Evolutionary conservation across 108 stramenopile genomes (phyloP), one percentile per base, ranked within the genome.

Genomic region (Pseudonitzschia pungens): DNA sequence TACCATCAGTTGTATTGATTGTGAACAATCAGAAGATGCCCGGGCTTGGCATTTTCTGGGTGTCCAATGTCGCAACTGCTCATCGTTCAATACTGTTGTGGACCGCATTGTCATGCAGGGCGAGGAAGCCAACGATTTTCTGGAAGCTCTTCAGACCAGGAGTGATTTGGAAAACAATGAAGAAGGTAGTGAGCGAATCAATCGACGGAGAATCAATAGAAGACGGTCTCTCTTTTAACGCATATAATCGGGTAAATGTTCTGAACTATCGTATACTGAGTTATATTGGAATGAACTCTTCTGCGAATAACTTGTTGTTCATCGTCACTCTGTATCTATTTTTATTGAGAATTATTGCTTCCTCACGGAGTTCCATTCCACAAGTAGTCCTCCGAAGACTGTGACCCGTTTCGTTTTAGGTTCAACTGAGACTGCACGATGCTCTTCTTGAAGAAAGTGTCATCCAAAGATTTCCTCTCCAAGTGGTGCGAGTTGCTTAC

Each of bases 1-100:
- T 0, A 86, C 87, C 77, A 88, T 94, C 40, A 74, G 82, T 4
- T 94, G 93, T 71, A 94, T 86, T 57, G 93, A 94, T 76, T 94
- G 93, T 53, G 91, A 89, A 54, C 69, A 74, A 56, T 77, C 70
- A 52, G 81, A 87, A 12, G 69, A 77, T 55, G 87, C 84, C 63
- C 81, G 84, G 48, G 71, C 85, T 21, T 94, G 93, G 93, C 93
- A 94, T 74, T 94, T 90, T 65, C 92, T 71, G 89, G 93, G 27
- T 22, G 54, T 55, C 86, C 92, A 20, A 86, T 88, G 57, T 92
- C 70, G 68, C 63, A 42, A 78, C 24, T 94, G 93, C 64, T 77
- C 80, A 7, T 86, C 84, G 27, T 94, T 92, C 69, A 94, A 94
- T 74, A 94, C 93, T 0, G 79, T 79, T 9, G 86, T 94, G 1